Evolutionary conservation across 805 yeast species (phyloP).

Genomic region (Wickerhamiella vanderwaltii): DNA sequence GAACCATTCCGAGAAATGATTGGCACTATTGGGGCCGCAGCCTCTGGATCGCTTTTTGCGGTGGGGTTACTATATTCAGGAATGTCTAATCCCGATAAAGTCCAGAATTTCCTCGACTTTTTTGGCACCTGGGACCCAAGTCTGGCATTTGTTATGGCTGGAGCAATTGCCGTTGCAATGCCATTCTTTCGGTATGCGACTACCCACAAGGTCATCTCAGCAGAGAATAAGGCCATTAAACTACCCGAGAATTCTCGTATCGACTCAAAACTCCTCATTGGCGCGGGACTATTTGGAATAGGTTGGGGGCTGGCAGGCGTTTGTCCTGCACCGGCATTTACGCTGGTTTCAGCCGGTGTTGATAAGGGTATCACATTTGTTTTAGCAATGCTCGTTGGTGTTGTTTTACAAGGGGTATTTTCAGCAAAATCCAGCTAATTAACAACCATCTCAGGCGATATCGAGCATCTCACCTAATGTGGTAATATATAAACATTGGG

Average conservation of each 20-base stretch:
- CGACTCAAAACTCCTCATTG: slow-evolving; percentile 4
- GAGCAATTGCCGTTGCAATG: slow-evolving; percentile 10
- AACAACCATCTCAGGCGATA: no score
- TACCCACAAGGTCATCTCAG: background rate
- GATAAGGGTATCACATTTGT: background rate
- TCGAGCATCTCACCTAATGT: background rate
- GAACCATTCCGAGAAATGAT: no score
- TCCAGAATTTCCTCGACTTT: slow-evolving; percentile 5
- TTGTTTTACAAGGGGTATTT: slow-evolving; percentile 4
- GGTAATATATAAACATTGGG: slow-evolving; percentile 10
- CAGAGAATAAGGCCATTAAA: background rate
- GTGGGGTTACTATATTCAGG: slow-evolving; percentile 7
- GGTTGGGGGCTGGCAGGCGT: slow-evolving; percentile 12
- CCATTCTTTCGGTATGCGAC: slow-evolving; percentile 8
- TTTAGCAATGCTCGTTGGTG: slow-evolving; percentile 6
- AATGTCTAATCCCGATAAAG: slow-evolving; percentile 9
- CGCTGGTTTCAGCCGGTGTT: slow-evolving; percentile 1
- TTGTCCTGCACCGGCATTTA: slow-evolving; percentile 12
- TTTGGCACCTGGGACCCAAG: slow-evolving; percentile 11
- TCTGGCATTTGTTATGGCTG: slow-evolving; percentile 11
- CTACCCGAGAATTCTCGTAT: slow-evolving; percentile 2
- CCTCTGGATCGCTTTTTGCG: slow-evolving; percentile 5
- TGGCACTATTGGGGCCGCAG: background rate
- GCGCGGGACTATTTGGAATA: slow-evolving; percentile 6
- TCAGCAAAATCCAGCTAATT: no score